These are phyloP conservation scores for Puccinia hordei DNA, from an alignment of 1,284 basidiomycete species.

Conservation along the genomic window DNA sequence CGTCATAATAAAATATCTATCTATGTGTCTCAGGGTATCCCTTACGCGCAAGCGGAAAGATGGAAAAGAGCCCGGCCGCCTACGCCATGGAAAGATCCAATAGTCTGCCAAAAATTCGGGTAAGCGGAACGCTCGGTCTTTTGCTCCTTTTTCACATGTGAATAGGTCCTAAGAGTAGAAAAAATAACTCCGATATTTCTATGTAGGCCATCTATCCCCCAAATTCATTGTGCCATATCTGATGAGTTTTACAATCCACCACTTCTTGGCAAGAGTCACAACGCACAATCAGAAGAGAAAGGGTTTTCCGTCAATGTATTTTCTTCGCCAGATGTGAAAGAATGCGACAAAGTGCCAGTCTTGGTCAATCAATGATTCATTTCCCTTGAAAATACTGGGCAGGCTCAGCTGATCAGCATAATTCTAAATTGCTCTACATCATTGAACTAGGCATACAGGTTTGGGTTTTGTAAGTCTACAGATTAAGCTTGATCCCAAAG, in stretches of 20 bases:
- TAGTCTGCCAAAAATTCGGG: constrained; percentile 39
- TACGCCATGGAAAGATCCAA: constrained; percentile 29
- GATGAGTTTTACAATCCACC: neutral
- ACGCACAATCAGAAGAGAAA: constrained; percentile 14
- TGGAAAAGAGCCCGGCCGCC: constrained; percentile 34
- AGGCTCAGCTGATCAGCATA: neutral
- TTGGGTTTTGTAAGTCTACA: neutral
- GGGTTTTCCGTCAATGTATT: constrained; percentile 42
- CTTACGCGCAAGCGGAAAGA: constrained; percentile 41
- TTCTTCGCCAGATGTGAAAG: neutral
- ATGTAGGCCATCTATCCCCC: constrained; percentile 2
- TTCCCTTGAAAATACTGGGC: too few relatives aligned
- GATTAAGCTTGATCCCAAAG: neutral
- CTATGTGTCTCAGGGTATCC: constrained; percentile 15
- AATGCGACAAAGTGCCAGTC: constrained; percentile 26
- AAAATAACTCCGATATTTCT: neutral
- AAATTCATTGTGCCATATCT: neutral
- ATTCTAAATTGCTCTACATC: neutral
- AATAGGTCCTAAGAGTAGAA: neutral
- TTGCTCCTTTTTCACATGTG: neutral
- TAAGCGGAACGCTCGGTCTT: neutral
- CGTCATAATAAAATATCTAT: neutral
- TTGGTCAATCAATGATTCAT: neutral
- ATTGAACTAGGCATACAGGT: neutral
- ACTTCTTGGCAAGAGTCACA: neutral